Conservation (phyloP, 2,329 filamentous ascomycete genomes). For the Alternaria viburni region DNA sequence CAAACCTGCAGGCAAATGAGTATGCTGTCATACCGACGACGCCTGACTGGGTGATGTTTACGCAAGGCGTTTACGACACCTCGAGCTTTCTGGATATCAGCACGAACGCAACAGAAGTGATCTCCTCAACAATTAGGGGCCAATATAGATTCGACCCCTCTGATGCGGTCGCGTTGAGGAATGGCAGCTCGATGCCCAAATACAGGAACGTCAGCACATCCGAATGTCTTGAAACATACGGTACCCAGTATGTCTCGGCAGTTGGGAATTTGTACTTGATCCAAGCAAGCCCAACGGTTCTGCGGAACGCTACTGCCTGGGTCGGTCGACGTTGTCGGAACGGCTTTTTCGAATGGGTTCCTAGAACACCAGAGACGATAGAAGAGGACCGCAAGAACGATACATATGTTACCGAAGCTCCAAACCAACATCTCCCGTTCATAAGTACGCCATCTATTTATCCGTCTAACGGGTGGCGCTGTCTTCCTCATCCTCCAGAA, state of each 20-base stretch:
- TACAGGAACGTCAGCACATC: slow-evolving; percentile 3
- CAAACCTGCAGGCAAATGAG: slow-evolving; percentile 21
- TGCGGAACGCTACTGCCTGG: slow-evolving; percentile 2
- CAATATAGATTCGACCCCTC: background rate
- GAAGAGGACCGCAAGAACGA: background rate
- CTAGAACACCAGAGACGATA: accelerated
- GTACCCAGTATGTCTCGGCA: slow-evolving; percentile 14
- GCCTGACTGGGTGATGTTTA: slow-evolving; percentile 11
- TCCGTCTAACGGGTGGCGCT: slow-evolving; percentile 21
- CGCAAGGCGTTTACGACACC: slow-evolving; percentile 11
- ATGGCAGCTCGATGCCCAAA: background rate
- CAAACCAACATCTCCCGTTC: background rate
- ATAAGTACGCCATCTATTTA: background rate
- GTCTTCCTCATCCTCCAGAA: slow-evolving; percentile 2
- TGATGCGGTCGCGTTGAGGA: background rate
- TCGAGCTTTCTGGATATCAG: slow-evolving; percentile 2
- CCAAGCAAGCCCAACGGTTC: slow-evolving; percentile 10
- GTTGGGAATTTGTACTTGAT: slow-evolving; percentile 21
- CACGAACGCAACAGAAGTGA: background rate
- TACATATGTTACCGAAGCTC: background rate
- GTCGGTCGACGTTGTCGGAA: background rate
- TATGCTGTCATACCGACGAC: slow-evolving; percentile 19
- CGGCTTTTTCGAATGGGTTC: background rate
- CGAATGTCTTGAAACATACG: slow-evolving; percentile 16
- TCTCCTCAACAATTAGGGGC: background rate